Conservation (phyloP, 2,329 filamentous ascomycete species). For the Purpureocillium takamizusanense region DNA sequence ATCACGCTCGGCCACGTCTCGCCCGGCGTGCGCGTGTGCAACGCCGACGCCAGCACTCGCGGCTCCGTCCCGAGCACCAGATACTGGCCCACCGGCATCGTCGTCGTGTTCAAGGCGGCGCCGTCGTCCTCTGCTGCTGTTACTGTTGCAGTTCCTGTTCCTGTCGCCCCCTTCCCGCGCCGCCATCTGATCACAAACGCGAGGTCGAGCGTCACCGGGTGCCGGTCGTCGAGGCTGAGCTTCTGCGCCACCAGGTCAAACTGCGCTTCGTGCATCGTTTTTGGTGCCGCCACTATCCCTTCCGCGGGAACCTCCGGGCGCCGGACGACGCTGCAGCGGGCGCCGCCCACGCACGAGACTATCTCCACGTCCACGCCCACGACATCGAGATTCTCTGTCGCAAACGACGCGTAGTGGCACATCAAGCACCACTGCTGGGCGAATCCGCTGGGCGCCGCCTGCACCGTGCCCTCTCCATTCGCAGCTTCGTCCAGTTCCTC, state of each 20-base stretch:
- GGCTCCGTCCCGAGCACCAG: conserved; percentile 77
- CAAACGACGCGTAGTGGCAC: conserved; percentile 68
- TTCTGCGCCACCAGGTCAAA: conserved; percentile 74
- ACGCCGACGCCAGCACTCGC: conserved; percentile 60
- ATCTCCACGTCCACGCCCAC: conserved; percentile 53
- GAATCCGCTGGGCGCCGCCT: conserved; percentile 54
- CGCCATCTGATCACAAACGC: conserved; percentile 71
- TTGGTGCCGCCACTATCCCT: conserved; percentile 47
- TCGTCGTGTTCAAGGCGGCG: conserved; percentile 47
- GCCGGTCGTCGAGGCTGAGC: conserved; percentile 69
- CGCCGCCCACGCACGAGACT: conserved; percentile 50
- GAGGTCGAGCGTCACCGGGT: conserved; percentile 65
- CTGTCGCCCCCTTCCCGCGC: conserved; percentile 32
- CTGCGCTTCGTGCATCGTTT: conserved; percentile 60
- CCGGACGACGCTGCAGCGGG: conserved; percentile 44
- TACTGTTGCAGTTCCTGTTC: too few relatives aligned
- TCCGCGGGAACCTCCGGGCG: conserved; percentile 26
- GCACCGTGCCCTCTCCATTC: conserved; percentile 14
- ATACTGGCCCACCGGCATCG: conserved; percentile 70
- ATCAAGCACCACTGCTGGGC: conserved; percentile 74
- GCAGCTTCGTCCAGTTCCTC: conserved; percentile 32
- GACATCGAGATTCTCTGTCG: conserved; percentile 59
- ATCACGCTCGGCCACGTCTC: conserved; percentile 25
- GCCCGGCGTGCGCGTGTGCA: conserved; percentile 24
- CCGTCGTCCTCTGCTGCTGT: conserved; percentile 9